Conservation (phyloP, 495 filamentous ascomycete species). For the Daldinia concentrica region DNA sequence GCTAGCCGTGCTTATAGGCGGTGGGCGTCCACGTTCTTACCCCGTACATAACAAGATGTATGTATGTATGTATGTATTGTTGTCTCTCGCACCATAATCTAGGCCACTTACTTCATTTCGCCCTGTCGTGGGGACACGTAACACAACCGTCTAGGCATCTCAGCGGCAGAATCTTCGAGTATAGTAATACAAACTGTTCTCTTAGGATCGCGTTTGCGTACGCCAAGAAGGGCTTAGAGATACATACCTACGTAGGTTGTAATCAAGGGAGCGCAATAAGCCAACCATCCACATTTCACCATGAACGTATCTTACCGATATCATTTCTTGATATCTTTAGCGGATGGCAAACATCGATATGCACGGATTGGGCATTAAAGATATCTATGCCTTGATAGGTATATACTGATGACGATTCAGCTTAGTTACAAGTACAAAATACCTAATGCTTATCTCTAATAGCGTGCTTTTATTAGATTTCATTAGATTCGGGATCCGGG, state of each 20-base stretch:
- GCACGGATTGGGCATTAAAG: neutral
- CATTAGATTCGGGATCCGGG: constrained; percentile 36
- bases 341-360: constrained; percentile 2
- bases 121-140: constrained; percentile 9
- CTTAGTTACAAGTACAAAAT: constrained; percentile 1
- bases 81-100: neutral
- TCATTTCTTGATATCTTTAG: neutral
- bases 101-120: constrained; percentile 11
- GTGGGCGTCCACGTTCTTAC: neutral
- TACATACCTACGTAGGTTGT: too few species aligned
- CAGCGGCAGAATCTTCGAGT: constrained; percentile 24
- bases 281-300: neutral
- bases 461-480: constrained; percentile 7
- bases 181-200: neutral
- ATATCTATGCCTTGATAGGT: neutral
- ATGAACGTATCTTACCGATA: neutral
- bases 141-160: constrained; percentile 15
- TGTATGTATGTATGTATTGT: too few species aligned
- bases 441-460: neutral
- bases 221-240: constrained; percentile 20
- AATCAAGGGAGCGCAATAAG: neutral
- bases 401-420: neutral
- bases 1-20: neutral
- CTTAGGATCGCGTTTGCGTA: constrained; percentile 3
- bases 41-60: neutral